phyloP scores from a whole-genome alignment of 2,329 filamentous ascomycete genomes.

The Pseudovirgaria hyperparasitica region DNA sequence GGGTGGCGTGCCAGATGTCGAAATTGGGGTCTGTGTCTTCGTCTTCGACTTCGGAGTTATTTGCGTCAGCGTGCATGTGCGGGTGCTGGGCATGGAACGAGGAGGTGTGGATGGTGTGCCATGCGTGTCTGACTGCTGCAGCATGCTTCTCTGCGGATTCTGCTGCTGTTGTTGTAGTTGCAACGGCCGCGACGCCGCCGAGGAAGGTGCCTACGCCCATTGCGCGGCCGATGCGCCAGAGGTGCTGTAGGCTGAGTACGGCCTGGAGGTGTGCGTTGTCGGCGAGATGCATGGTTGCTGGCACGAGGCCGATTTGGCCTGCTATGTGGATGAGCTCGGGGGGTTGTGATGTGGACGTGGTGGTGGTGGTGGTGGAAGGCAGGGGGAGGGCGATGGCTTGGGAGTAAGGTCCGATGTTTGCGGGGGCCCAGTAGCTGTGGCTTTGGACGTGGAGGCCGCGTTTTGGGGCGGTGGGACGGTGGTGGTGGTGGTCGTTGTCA shows the following conservation, averaged over 20 bases:
- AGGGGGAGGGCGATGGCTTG: conserved; percentile 58
- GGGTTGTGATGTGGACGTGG: conserved; percentile 7
- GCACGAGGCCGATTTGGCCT: conserved; percentile 82
- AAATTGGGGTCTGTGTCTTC: conserved; percentile 31
- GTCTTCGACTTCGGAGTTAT: conserved; percentile 38
- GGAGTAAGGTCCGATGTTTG: conserved; percentile 94
- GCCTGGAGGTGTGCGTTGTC: conserved; percentile 39
- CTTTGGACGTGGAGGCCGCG: conserved; percentile 76
- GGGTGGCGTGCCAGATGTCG: conserved; percentile 55
- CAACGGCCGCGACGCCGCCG: conserved; percentile 63
- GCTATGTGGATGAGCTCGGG: conserved; percentile 52
- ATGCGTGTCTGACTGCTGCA: conserved; percentile 26
- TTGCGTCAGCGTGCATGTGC: conserved; percentile 7
- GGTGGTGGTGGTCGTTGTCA: conserved; percentile 6
- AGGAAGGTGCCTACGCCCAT: conserved; percentile 64
- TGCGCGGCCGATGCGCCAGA: conserved; percentile 68
- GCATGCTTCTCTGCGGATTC: conserved; percentile 9
- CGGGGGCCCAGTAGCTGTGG: conserved; percentile 91
- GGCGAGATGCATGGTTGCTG: conserved; percentile 58
- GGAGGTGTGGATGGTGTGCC: conserved; percentile 24
- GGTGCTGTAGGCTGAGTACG: conserved; percentile 69
- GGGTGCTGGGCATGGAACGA: conserved; percentile 17
- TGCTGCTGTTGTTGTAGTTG: conserved; percentile 14
- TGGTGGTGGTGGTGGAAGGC: conserved; percentile 13
- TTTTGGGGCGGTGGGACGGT: neutral